Evolutionary conservation across 2,329 filamentous ascomycete species (phyloP).

Genomic region (Dothideomycetidae sp.): DNA sequence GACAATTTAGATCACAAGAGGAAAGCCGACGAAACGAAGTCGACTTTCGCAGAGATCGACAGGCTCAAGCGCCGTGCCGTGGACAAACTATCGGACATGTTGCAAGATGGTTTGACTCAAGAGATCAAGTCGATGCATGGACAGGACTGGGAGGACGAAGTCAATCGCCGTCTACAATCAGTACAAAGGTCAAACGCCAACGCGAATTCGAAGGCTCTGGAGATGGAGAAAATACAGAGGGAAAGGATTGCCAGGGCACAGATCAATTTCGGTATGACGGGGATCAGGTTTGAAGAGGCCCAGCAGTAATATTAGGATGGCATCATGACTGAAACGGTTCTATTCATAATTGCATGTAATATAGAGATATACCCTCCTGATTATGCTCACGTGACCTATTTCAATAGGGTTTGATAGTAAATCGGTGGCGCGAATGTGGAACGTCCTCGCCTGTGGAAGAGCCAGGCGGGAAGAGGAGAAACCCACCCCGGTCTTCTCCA

Average conservation of each 20-base stretch:
- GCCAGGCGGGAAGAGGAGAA: no score
- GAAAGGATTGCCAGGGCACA: slow-evolving; percentile 15
- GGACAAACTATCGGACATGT: slow-evolving; percentile 27
- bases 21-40: slow-evolving; percentile 22
- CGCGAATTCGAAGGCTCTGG: slow-evolving; percentile 12
- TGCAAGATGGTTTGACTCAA: slow-evolving; percentile 23
- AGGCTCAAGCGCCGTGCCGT: slow-evolving; percentile 25
- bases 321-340: no score
- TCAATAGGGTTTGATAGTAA: no score
- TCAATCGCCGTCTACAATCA: slow-evolving; percentile 22
- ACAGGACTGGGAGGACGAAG: slow-evolving; percentile 16
- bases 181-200: slow-evolving; percentile 20
- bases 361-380: no score
- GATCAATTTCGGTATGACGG: slow-evolving; percentile 8
- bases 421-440: no score
- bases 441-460: no score
- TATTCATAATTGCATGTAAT: no score
- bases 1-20: slow-evolving; percentile 19
- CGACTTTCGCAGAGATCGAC: slow-evolving; percentile 20
- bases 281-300: no score
- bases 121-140: slow-evolving; percentile 22
- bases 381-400: no score
- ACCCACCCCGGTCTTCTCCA: no score
- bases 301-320: no score
- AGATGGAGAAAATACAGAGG: slow-evolving; percentile 15